Percentiles rank a stretch among this genome's conserved stretches.
Conservation (phyloP, 768 basidiomycete genomes). For the Serpula lacrymans region DNA sequence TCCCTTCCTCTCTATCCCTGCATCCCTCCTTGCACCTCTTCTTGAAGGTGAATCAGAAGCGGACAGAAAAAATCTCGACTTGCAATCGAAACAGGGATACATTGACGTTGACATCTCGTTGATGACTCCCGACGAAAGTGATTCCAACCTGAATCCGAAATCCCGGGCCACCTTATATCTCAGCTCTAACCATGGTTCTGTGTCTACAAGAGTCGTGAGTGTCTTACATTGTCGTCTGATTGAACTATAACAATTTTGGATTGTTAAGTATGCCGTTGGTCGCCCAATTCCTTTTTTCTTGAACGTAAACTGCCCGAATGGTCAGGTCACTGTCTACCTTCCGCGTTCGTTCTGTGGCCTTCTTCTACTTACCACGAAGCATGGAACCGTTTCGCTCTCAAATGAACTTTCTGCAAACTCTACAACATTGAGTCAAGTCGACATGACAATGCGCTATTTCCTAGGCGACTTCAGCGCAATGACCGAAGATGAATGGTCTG, state of each 20-base stretch:
- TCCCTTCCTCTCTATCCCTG: constrained; percentile 38
- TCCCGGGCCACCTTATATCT: constrained; percentile 21
- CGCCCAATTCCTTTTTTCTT: constrained; percentile 14
- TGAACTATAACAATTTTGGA: neutral
- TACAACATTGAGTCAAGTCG: constrained; percentile 21
- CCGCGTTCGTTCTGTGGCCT: constrained; percentile 21
- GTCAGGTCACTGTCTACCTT: constrained; percentile 11
- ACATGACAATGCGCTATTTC: constrained; percentile 16
- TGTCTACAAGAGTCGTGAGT: constrained; percentile 18
- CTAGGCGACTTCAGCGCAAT: constrained; percentile 20
- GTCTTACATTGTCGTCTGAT: neutral
- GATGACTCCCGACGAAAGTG: constrained; percentile 13
- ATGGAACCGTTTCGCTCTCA: constrained; percentile 14
- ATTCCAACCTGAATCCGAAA: constrained; percentile 15
- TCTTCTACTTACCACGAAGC: constrained; percentile 12
- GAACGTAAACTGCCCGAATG: constrained; percentile 8
- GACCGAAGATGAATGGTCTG: constrained; percentile 16
- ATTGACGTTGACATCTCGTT: constrained; percentile 41
- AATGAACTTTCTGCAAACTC: constrained; percentile 11
- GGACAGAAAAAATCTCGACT: constrained; percentile 36
- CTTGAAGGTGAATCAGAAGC: constrained; percentile 30
- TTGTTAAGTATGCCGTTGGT: constrained; percentile 13
- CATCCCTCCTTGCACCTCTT: constrained; percentile 37
- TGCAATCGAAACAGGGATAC: constrained; percentile 30
- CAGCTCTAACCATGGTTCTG: constrained; percentile 11